These are phyloP conservation scores for Coniella lustricola DNA, from an alignment of 2,329 filamentous ascomycete species.

Conservation along the genomic window DNA sequence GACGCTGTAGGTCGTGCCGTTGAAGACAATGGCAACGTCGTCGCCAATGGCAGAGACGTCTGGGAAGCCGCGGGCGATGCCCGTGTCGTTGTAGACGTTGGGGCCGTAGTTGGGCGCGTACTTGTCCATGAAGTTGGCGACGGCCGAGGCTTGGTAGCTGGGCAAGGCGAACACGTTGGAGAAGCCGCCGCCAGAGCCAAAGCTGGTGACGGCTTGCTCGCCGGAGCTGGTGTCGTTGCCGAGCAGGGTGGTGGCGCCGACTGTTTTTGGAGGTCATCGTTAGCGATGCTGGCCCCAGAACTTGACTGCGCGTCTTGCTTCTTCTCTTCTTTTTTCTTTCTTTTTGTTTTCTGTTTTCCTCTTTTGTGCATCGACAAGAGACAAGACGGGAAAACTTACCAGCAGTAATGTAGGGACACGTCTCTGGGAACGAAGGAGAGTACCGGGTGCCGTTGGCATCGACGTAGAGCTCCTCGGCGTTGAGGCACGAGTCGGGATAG, in stretches of 20 bases:
- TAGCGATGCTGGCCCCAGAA: too few relatives aligned
- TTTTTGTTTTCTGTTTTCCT: too few relatives aligned
- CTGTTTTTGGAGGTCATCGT: background rate
- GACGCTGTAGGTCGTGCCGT: conserved; percentile 17
- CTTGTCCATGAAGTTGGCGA: conserved; percentile 30
- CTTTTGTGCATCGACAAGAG: conserved; percentile 4
- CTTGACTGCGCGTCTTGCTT: too few relatives aligned
- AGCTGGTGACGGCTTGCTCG: conserved; percentile 19
- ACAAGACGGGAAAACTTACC: conserved; percentile 15
- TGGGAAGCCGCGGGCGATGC: conserved; percentile 34
- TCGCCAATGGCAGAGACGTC: conserved; percentile 49
- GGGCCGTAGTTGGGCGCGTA: conserved; percentile 36
- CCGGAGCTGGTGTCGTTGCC: conserved; percentile 10
- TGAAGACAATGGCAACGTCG: conserved; percentile 23
- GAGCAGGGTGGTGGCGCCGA: conserved; percentile 8
- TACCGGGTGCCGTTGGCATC: conserved; percentile 13
- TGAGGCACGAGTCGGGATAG: conserved; percentile 9
- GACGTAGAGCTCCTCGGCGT: conserved; percentile 3
- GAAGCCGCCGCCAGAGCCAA: conserved; percentile 39
- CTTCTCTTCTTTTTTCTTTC: too few relatives aligned
- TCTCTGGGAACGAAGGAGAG: conserved; percentile 9
- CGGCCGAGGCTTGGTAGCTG: conserved; percentile 32
- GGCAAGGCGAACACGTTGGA: conserved; percentile 38
- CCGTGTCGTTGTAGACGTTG: conserved; percentile 34
- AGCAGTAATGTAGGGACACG: conserved; percentile 16